Evolutionary conservation across 805 yeast genomes (phyloP).

Genomic region (Myxozyma monticola): DNA sequence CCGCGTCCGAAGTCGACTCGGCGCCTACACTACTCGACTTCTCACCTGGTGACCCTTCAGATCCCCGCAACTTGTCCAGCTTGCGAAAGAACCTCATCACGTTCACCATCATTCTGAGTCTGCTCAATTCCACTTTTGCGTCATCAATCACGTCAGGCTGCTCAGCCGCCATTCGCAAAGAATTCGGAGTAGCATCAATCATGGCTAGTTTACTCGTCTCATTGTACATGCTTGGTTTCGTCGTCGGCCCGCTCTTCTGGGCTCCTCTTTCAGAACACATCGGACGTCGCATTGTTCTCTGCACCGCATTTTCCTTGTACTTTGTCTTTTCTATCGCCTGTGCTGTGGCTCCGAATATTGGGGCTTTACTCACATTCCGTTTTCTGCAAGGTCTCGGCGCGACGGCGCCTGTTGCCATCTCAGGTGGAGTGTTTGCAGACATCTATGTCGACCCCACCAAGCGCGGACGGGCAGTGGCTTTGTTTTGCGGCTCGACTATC

Average conservation of each 20-base stretch:
- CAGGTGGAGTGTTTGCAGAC: conserved; percentile 61
- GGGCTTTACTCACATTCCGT: conserved; percentile 55
- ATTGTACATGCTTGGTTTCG: conserved; percentile 69
- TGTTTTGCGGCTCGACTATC: conserved; percentile 52
- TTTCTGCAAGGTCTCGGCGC: conserved; percentile 58
- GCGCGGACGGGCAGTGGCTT: conserved; percentile 51
- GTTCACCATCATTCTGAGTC: conserved; percentile 1
- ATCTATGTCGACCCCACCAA: conserved; percentile 61
- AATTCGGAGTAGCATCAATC: conserved; percentile 47
- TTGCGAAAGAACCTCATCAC: conserved; percentile 8
- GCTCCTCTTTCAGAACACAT: conserved; percentile 75
- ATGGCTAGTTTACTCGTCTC: conserved; percentile 53
- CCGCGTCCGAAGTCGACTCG: conserved; percentile 2
- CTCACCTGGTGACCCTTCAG: conserved; percentile 21
- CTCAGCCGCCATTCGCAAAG: conserved; percentile 41
- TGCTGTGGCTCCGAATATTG: conserved; percentile 58
- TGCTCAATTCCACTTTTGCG: conserved; percentile 24
- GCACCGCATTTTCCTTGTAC: conserved; percentile 48
- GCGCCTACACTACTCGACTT: conserved; percentile 24
- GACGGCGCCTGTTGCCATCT: conserved; percentile 56
- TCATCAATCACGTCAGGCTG: conserved; percentile 27
- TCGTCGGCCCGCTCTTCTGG: conserved; percentile 85
- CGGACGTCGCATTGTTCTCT: conserved; percentile 58
- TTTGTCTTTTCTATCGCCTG: conserved; percentile 55
- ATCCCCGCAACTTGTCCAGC: conserved; percentile 22